Conservation (phyloP, 116 monocot species). For the Iris pallida region DNA sequence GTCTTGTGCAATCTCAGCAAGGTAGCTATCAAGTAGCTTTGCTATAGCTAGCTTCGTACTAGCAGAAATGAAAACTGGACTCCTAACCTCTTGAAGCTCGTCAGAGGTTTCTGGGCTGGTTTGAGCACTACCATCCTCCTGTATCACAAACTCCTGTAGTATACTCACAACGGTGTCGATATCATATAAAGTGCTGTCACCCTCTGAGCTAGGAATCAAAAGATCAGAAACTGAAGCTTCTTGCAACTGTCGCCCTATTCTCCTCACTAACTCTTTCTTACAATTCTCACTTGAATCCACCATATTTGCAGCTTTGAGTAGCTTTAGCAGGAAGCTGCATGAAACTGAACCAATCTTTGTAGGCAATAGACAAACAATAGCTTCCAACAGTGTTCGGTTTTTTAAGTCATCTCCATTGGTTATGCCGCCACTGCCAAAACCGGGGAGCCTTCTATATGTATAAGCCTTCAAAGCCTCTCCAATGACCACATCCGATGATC, state of each 20-base stretch:
- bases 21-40: constrained; percentile 43
- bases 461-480: constrained; percentile 51
- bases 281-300: constrained; percentile 30
- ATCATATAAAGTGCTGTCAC: constrained; percentile 21
- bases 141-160: constrained; percentile 36
- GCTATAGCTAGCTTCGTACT: constrained; percentile 25
- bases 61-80: constrained; percentile 13
- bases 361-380: constrained; percentile 35
- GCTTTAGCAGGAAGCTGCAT: constrained; percentile 37
- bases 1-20: constrained; percentile 43
- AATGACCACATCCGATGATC: constrained; percentile 17
- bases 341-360: constrained; percentile 30
- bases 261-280: constrained; percentile 26
- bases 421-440: constrained; percentile 22
- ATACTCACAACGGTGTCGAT: constrained; percentile 28
- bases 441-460: constrained; percentile 33
- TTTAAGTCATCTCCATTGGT: constrained; percentile 15
- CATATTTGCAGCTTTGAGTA: constrained; percentile 30
- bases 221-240: constrained; percentile 42
- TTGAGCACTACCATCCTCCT: constrained; percentile 9
- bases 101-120: constrained; percentile 9
- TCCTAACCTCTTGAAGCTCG: constrained; percentile 20
- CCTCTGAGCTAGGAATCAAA: constrained; percentile 19
- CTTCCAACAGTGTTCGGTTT: constrained; percentile 20
- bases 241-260: constrained; percentile 33